Evolutionary conservation across 2,329 filamentous ascomycete genomes (phyloP), one percentile per base, ranked within the genome.

Genomic region (Xylaria sp.): DNA sequence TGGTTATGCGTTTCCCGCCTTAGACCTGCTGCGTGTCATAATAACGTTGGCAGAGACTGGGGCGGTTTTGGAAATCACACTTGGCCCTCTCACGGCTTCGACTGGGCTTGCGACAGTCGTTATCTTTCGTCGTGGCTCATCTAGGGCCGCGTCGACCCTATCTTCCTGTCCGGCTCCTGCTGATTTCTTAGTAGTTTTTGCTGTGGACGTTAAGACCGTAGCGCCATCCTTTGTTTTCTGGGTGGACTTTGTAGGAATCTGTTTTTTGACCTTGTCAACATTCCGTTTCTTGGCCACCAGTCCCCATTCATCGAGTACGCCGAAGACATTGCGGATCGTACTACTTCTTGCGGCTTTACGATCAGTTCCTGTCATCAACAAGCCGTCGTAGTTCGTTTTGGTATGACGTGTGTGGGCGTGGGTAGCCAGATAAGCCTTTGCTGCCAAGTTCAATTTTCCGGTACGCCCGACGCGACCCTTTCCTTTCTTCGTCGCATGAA

Each of bases 361-460:
- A 13, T 17, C 6, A 2, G 20, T 56, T 20, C 68, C 66, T 4
- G 15, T 36, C 31, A 13, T 64, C 9, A 71, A 31, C 7, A 71
- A 36, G 15, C 9, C 20, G 1, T 71, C 69, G 28, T 71, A 69
- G 60, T 59, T 13, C 3, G 67, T 69, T 46, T 71, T 66, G 3
- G 31, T 65, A 58, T 71, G 69, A 31, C 69, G 66, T 36, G 69
- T 56, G n/a, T 71, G 57, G 6, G 69, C 66, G 49, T 65, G 64
- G 11, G 64, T 56, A 3, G 69, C 69, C 17, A 66, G 54, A 20
- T 13, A 48, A 13, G 58, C 69, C 26, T 69, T 69, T 17, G 60
- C 46, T 17, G 5, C 33, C 15, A 65, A 36, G 28, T 60, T 36
- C n/a, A 58, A 38, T 17, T 5, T 71, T 17, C 40, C 60, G 13